phyloP scores from a whole-genome alignment of 2,329 filamentous ascomycete species.

The Diaporthe destruens region DNA sequence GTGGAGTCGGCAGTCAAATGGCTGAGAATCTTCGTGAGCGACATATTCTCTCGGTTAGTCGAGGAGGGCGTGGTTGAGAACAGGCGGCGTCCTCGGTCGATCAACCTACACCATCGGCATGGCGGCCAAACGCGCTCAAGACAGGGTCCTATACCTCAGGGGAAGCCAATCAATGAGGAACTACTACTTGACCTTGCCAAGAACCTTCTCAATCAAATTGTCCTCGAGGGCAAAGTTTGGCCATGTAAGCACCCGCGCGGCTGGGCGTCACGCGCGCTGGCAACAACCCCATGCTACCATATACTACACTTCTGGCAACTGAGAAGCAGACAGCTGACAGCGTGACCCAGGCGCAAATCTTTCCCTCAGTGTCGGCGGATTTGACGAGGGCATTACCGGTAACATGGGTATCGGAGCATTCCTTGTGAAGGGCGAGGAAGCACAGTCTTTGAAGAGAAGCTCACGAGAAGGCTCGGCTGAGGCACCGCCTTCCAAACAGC shows the following conservation, averaged over 20 bases:
- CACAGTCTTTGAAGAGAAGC: constrained; percentile 63
- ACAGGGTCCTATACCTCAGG: constrained; percentile 80
- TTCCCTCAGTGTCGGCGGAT: constrained; percentile 88
- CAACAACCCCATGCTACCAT: not conserved
- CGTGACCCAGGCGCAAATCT: constrained; percentile 70
- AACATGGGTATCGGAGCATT: constrained; percentile 91
- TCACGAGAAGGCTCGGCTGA: constrained; percentile 47
- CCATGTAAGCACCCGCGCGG: constrained; percentile 68
- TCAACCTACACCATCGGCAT: constrained; percentile 86
- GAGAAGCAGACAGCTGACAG: not conserved
- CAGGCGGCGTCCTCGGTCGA: constrained; percentile 85
- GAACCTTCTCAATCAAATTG: constrained; percentile 80
- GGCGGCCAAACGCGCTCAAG: constrained; percentile 80
- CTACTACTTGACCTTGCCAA: constrained; percentile 81
- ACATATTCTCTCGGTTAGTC: constrained; percentile 89
- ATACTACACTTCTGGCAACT: not conserved
- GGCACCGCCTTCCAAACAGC: constrained; percentile 49
- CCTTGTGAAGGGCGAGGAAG: constrained; percentile 80
- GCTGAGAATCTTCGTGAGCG: constrained; percentile 90
- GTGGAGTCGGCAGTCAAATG: constrained; percentile 84
- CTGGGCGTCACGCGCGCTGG: not conserved
- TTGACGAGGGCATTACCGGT: constrained; percentile 86
- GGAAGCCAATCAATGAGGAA: constrained; percentile 78
- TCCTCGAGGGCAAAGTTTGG: constrained; percentile 84
- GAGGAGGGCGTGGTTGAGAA: constrained; percentile 93